phyloP scores from a whole-genome alignment of 495 filamentous ascomycete species.

The Penicillium alfredii region DNA sequence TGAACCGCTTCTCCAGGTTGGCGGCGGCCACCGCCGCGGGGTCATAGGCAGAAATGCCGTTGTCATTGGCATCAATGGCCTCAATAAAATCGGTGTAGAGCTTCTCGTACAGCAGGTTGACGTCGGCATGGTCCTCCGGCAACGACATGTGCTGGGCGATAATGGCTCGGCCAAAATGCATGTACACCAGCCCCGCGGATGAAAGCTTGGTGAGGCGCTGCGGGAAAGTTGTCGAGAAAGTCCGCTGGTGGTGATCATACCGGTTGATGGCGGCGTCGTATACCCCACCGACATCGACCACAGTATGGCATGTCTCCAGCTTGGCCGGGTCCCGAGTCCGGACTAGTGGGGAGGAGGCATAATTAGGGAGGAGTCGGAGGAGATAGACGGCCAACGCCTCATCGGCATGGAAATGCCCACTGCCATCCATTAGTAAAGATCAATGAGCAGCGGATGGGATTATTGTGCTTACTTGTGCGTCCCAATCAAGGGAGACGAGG shows the following conservation, averaged over 20 bases:
- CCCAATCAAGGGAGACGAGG: conserved; percentile 61
- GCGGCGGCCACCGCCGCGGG: conserved; percentile 54
- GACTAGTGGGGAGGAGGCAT: conserved; percentile 65
- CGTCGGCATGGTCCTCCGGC: conserved; percentile 55
- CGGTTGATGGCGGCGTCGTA: conserved; percentile 71
- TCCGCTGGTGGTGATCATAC: conserved; percentile 96
- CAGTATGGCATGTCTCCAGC: conserved; percentile 80
- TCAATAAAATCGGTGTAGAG: conserved; percentile 92
- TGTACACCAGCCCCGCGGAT: conserved; percentile 86
- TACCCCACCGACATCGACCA: conserved; percentile 91
- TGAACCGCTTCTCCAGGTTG: conserved; percentile 71
- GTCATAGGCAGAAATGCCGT: conserved; percentile 82
- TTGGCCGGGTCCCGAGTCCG: conserved; percentile 78
- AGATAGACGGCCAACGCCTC: conserved; percentile 97
- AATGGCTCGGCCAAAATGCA: conserved; percentile 86
- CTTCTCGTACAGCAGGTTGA: conserved; percentile 74
- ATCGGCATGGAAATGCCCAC: conserved; percentile 97
- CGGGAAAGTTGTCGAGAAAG: conserved; percentile 75
- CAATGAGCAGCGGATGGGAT: not conserved
- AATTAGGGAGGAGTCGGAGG: conserved; percentile 81
- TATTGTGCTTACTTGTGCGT: conserved; percentile 84
- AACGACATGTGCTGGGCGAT: conserved; percentile 64
- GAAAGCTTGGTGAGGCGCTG: conserved; percentile 78
- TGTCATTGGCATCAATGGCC: conserved; percentile 95
- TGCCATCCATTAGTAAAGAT: conserved; percentile 21